These are phyloP conservation scores for Globisporangium paroecandrum DNA, from an alignment of 352 stramenopile genomes.

Conservation along the genomic window DNA sequence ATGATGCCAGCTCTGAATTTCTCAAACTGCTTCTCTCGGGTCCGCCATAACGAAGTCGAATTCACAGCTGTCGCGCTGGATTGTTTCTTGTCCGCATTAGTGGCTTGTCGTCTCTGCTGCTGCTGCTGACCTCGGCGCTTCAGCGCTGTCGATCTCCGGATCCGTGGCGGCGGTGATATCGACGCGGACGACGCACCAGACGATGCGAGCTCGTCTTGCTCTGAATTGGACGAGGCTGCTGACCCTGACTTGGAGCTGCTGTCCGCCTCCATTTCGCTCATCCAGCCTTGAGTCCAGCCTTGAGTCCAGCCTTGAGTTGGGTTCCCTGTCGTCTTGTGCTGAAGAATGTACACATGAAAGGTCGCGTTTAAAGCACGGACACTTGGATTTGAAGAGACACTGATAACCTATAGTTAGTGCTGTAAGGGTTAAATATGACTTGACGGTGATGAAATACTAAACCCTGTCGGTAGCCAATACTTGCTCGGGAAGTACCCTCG, in stretches of 20 bases:
- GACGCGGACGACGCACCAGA: neutral
- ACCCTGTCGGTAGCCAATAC: neutral
- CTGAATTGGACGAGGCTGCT: neutral
- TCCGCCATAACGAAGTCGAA: slow-evolving; percentile 38
- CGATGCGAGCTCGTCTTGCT: neutral
- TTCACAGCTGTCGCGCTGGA: neutral
- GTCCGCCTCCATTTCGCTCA: neutral
- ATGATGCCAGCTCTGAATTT: slow-evolving; percentile 61
- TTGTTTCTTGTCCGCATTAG: neutral
- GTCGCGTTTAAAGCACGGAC: neutral
- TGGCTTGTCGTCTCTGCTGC: slow-evolving; percentile 13
- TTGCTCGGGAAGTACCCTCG: neutral
- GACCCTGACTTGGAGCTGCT: slow-evolving; percentile 7
- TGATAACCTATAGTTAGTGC: neutral
- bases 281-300: neutral
- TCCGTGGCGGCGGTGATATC: neutral
- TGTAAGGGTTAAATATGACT: slow-evolving; percentile 8
- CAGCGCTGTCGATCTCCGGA: neutral
- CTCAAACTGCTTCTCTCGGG: slow-evolving; percentile 74
- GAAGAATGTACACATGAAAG: slow-evolving; percentile 5
- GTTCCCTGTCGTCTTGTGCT: neutral
- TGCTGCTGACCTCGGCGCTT: neutral
- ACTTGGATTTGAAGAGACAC: neutral
- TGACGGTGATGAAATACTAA: neutral
- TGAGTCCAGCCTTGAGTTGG: neutral